Conservation (phyloP, 1,284 basidiomycete species). For the Kwoniella shivajii region DNA sequence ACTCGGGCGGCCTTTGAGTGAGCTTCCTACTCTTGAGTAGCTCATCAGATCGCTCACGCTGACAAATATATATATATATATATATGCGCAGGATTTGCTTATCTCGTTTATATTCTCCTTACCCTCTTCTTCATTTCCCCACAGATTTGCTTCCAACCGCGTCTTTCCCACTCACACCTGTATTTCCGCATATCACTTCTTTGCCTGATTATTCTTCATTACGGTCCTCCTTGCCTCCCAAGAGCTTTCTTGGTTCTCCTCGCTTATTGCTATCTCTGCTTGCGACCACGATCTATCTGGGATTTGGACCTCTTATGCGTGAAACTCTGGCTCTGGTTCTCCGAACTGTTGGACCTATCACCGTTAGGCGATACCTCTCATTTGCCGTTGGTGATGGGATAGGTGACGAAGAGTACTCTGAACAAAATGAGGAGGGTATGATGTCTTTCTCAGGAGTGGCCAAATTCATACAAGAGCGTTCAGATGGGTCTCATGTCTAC, state of each 20-base stretch:
- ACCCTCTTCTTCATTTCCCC: constrained; percentile 70
- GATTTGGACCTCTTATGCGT: constrained; percentile 73
- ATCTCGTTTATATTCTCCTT: constrained; percentile 80
- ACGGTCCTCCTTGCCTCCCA: constrained; percentile 57
- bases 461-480: constrained; percentile 32
- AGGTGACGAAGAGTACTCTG: constrained; percentile 56
- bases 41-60: too few species aligned
- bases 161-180: constrained; percentile 68
- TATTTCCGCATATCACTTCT: constrained; percentile 60
- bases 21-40: too few species aligned
- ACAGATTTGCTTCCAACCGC: constrained; percentile 68
- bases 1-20: constrained; percentile 67
- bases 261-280: constrained; percentile 82
- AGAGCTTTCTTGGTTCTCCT: constrained; percentile 73
- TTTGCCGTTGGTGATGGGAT: constrained; percentile 80
- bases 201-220: constrained; percentile 67
- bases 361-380: constrained; percentile 73
- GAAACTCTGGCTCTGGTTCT: constrained; percentile 73
- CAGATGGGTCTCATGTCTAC: neutral
- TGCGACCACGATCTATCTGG: constrained; percentile 82
- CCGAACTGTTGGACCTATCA: constrained; percentile 75
- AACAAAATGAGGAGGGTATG: constrained; percentile 62
- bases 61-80: too few species aligned
- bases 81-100: constrained; percentile 71
- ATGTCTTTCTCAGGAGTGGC: constrained; percentile 72